Evolutionary conservation across 2,329 filamentous ascomycete genomes (phyloP).

Genomic region (Botrytis sinoallii): DNA sequence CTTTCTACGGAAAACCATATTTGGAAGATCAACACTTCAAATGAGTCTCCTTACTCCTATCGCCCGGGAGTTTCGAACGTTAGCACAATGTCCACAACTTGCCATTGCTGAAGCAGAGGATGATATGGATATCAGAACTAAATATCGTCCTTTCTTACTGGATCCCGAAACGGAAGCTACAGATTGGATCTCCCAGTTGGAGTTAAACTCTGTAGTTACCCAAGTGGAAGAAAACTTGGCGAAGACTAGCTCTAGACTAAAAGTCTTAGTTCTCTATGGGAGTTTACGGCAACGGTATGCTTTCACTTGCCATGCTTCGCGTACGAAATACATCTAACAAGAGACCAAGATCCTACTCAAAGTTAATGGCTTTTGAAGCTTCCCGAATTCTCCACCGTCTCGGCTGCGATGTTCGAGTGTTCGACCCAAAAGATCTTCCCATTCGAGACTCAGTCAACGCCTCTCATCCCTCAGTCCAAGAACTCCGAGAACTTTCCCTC

Average conservation of each 20-base stretch:
- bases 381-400: conserved; percentile 59
- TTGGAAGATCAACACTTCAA: background rate
- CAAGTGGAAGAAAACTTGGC: conserved; percentile 50
- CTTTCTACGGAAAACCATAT: background rate
- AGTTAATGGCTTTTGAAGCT: conserved; percentile 57
- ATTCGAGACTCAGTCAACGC: conserved; percentile 58
- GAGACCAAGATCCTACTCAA: conserved; percentile 52
- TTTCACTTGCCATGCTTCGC: background rate
- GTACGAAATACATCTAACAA: background rate
- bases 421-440: conserved; percentile 55
- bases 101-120: conserved; percentile 10
- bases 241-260: conserved; percentile 41
- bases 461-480: conserved; percentile 59
- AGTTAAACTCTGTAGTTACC: conserved; percentile 51
- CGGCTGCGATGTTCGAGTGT: conserved; percentile 64
- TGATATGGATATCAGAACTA: conserved; percentile 34
- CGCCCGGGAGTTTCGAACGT: conserved; percentile 5
- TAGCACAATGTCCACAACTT: conserved; percentile 6
- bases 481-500: conserved; percentile 55
- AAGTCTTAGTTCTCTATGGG: conserved; percentile 59
- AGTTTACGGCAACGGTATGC: conserved; percentile 48
- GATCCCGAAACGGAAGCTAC: conserved; percentile 37
- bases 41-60: background rate
- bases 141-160: conserved; percentile 57
- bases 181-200: conserved; percentile 57